These are phyloP conservation scores for Clitocybe nebularis DNA, from an alignment of 1,284 basidiomycete genomes.

Conservation along the genomic window DNA sequence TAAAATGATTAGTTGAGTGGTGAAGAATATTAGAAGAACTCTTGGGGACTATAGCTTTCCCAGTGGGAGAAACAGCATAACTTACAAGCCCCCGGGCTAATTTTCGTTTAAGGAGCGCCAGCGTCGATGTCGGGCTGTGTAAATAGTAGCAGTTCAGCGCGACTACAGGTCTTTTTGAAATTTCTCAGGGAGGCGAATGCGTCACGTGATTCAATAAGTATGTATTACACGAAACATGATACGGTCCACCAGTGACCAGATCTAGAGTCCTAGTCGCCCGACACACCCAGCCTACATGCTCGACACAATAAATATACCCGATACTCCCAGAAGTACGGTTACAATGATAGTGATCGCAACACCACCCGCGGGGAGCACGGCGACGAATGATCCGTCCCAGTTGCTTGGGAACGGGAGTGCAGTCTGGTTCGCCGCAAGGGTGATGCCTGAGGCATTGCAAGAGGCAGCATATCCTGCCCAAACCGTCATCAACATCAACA, in stretches of 20 bases:
- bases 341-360: constrained; percentile 44
- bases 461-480: constrained; percentile 44
- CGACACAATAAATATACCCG: constrained; percentile 44
- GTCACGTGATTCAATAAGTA: background rate
- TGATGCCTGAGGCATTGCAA: constrained; percentile 36
- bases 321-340: constrained; percentile 42
- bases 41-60: constrained; percentile 1
- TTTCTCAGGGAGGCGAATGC: background rate
- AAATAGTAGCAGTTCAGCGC: background rate
- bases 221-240: background rate
- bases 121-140: background rate
- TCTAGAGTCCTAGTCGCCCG: constrained; percentile 5
- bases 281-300: too few species aligned
- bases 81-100: constrained; percentile 8
- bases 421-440: constrained; percentile 31
- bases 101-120: constrained; percentile 14
- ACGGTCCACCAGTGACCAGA: background rate
- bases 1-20: constrained; percentile 12
- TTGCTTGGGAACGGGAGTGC: constrained; percentile 40
- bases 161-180: background rate
- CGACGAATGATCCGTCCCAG: constrained; percentile 60
- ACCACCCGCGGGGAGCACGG: constrained; percentile 35
- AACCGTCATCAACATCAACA: constrained; percentile 3
- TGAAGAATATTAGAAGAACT: constrained; percentile 5
- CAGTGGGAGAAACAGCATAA: constrained; percentile 8